These are phyloP conservation scores for Aspergillus coremiiformis DNA, from an alignment of 495 filamentous ascomycete species.

Conservation along the genomic window DNA sequence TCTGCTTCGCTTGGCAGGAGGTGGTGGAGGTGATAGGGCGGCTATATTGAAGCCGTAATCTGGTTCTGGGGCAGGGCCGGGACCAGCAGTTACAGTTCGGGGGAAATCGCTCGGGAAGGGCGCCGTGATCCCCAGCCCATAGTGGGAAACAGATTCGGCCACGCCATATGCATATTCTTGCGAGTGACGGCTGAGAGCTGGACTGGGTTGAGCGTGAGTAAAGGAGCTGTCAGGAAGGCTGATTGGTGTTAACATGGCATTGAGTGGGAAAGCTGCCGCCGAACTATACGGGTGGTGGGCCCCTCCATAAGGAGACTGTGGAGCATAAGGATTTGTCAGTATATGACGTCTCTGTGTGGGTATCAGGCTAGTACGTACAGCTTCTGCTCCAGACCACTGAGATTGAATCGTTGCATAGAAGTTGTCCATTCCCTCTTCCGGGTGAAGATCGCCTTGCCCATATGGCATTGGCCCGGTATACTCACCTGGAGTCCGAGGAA, in stretches of 20 bases:
- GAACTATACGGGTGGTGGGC: conserved; percentile 29
- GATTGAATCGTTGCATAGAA: conserved; percentile 26
- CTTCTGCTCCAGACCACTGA: conserved; percentile 27
- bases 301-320: conserved; percentile 25
- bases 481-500: conserved; percentile 11
- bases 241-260: conserved; percentile 31
- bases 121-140: conserved; percentile 36
- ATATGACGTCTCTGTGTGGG: conserved; percentile 1
- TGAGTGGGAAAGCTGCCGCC: conserved; percentile 22
- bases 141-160: conserved; percentile 19
- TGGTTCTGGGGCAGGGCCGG: conserved; percentile 18
- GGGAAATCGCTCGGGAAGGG: conserved; percentile 32
- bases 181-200: conserved; percentile 34
- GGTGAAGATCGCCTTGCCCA: conserved; percentile 13
- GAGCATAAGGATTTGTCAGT: conserved; percentile 11
- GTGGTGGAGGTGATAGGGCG: conserved; percentile 16
- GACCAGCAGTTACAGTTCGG: conserved; percentile 19
- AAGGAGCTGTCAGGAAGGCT: conserved; percentile 36
- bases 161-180: conserved; percentile 34
- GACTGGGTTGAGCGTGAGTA: conserved; percentile 23
- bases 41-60: conserved; percentile 22
- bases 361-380: conserved; percentile 25
- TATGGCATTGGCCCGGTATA: conserved; percentile 23
- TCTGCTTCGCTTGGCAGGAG: conserved; percentile 23
- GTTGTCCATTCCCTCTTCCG: conserved; percentile 23